Evolutionary conservation across 768 basidiomycete species (phyloP).

Genomic region (Termitomyces sp.): DNA sequence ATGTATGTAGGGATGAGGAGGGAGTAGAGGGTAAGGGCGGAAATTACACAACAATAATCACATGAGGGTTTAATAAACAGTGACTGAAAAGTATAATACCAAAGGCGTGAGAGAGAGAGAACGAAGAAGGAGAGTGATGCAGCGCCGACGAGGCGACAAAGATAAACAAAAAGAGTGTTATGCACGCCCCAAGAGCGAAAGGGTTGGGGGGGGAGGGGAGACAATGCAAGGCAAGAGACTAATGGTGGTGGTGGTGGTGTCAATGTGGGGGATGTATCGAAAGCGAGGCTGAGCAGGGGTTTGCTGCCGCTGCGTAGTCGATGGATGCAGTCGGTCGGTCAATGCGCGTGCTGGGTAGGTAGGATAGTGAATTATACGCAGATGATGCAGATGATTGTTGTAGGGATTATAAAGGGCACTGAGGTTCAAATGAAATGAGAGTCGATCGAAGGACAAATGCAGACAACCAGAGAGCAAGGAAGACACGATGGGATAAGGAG

Average conservation of each 20-base stretch:
- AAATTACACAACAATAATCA: conserved; percentile 10
- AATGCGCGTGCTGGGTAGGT: conserved; percentile 11
- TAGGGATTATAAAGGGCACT: neutral
- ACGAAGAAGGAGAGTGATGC: conserved; percentile 5
- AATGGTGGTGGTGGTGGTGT: conserved; percentile 1
- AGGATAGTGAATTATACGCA: conserved; percentile 6
- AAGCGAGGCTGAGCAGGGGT: neutral
- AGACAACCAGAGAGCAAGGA: neutral
- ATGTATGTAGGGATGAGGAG: neutral
- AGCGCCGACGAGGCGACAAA: conserved; percentile 3
- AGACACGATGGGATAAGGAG: no score
- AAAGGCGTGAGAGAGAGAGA: neutral
- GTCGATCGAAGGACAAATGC: neutral
- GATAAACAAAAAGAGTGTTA: neutral
- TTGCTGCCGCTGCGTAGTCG: no score
- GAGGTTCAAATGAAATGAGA: neutral
- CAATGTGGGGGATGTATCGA: conserved; percentile 7
- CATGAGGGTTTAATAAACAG: neutral
- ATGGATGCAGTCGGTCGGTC: neutral
- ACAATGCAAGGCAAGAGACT: conserved; percentile 7
- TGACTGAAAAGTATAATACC: conserved; percentile 5
- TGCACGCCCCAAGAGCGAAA: neutral
- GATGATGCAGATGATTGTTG: conserved; percentile 4
- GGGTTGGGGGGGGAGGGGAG: neutral
- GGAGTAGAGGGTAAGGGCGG: neutral